Base-by-base conservation (phyloP, 2,329 filamentous ascomycete species). In the Trichophyton simii region DNA sequence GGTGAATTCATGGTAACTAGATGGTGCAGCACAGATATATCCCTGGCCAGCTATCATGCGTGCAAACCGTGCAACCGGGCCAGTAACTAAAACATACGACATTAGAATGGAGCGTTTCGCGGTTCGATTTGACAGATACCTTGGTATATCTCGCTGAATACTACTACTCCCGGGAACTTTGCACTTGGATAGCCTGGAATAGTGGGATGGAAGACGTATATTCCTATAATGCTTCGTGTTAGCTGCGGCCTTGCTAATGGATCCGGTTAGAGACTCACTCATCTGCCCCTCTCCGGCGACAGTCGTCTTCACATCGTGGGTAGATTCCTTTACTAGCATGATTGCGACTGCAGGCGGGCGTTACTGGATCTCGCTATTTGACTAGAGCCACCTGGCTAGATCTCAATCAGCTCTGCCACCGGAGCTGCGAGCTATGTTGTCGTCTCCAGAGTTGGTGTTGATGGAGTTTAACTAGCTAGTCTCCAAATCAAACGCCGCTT, bases 131-230 rank as follows among this genome's bases (percentile, higher is more conserved):
- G 25, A 36, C 44, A 28, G 38, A 20, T 74, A 91, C 90, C 91
- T 85, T 96, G 91, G 71, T 96, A 96, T 69, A 96, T 96, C 76
- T 96, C 91, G 68, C 87, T 91, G 72, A 95, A 96, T 61, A 96
- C 80, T 13, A 89, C 87, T 3, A 96, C 88, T 20, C 88, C 91
- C 0, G 91, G 91, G 69, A 95, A 96, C 70, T 84, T 91, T 74
- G 91, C 91, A 66, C 94, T 86, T 31, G 91, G 90, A 71, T 95
- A 95, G 63, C 87, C 87, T 0, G 89, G 83, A 66, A 96, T 87
- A 13, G 83, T 84, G 6, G 91, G 91, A 71, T 96, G 89, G 75
- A 91, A 96, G 71, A 95, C 72, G 75, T 91, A 95, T 71, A 96
- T 87, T 67, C 91, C 90, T 95, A 72, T 55, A 52, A 44, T 50